Evolutionary conservation across 176 grass and related monocot species (phyloP).

Genomic region (Cenchrus fungigraminus): DNA sequence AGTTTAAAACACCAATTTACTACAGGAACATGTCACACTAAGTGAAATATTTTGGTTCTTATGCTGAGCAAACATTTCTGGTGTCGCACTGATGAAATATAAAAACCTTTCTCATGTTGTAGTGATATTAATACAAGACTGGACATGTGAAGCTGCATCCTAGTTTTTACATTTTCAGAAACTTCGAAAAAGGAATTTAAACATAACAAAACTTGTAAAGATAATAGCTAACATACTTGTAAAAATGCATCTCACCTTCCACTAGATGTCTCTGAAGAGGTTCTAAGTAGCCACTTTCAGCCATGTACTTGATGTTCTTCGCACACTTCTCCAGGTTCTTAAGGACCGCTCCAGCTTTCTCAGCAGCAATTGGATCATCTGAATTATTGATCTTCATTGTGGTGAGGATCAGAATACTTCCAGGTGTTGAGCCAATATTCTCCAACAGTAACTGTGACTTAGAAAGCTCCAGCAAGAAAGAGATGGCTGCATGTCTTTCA

Average conservation of each 20-base stretch:
- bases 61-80: neutral
- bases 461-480: conserved; percentile 84
- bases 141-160: conserved; percentile 14
- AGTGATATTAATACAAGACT: neutral
- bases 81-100: neutral
- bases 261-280: conserved; percentile 80
- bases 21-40: neutral
- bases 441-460: conserved; percentile 64
- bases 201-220: conserved; percentile 17
- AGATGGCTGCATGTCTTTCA: conserved; percentile 61
- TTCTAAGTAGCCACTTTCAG: conserved; percentile 84
- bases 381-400: conserved; percentile 75
- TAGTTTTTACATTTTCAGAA: conserved; percentile 22
- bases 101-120: neutral
- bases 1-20: conserved; percentile 31
- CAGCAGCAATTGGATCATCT: conserved; percentile 57
- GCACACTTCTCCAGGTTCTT: conserved; percentile 82
- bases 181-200: neutral
- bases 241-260: conserved; percentile 61
- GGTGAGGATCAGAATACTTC: conserved; percentile 72
- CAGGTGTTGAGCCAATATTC: conserved; percentile 61
- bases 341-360: conserved; percentile 65
- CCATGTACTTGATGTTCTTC: conserved; percentile 89
- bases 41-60: neutral
- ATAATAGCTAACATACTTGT: neutral